Base-by-base conservation (phyloP, 2,329 filamentous ascomycete genomes). In the Neofusicoccum laricinum region DNA sequence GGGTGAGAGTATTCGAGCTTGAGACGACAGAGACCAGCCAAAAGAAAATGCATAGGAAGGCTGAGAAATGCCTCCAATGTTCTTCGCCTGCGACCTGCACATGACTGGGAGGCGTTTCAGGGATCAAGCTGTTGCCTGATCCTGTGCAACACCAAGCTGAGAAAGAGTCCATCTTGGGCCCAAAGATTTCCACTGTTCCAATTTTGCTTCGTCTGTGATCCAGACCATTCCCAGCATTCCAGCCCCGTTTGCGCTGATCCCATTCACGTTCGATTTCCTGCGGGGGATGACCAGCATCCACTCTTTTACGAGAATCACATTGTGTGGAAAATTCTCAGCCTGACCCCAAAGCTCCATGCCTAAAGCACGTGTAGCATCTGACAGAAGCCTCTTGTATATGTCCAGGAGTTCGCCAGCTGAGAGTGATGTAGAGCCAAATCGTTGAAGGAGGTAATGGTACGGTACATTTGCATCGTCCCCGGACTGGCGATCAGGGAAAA, bases 231-330 rank as follows among this genome's bases (percentile, higher is more conserved):
- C 82, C 57, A 84, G 61, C 81, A 84, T 83, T 1, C 80, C 81
- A 0, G 76, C 74, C 0, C 81, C 75, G 67, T 84, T 83, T 1
- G 78, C 79, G 45, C 76, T 80, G 1, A 76, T 72, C 0, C 75
- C 77, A 10, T 75, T 69, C 15, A 77, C 71, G 0, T 71, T 74
- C 0, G 72, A 76, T 3, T 65, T 69, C 14, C 75, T 72, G 25
- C 82, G 72, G 3, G 82, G 82, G 25, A 84, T 75, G 2, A 84
- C 77, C n/a, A 84, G 68, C 21, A 85, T 76, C 73, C 79, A 79
- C 25, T 77, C 72, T 32, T 73, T 71, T 64, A 78, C 77, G 49
- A 84, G 69, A 1, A 82, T 68, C 12, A 84, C 71, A 65, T 83
- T 84, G 67, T 85, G 82, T 4, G 81, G 76, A 61, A 78, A 81